Conservation (phyloP, 1,139 yeast species). For the Taphrina betulina region DNA sequence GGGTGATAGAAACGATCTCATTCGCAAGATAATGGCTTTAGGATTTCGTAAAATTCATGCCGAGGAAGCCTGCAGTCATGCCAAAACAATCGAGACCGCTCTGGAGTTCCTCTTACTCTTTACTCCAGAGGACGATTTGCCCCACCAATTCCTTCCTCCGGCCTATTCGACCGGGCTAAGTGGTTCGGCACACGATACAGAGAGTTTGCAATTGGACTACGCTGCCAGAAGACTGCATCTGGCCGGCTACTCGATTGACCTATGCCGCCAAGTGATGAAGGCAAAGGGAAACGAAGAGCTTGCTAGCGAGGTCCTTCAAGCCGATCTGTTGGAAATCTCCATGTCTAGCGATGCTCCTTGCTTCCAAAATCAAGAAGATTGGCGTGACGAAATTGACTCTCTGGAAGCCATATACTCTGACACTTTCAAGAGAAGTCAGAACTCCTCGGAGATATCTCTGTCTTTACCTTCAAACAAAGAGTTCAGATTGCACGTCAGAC, state of each 20-base stretch:
- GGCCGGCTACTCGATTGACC: conserved; percentile 70
- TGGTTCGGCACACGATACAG: conserved; percentile 41
- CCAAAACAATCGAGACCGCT: conserved; percentile 51
- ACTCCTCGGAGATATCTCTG: conserved; percentile 36
- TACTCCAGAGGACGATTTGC: conserved; percentile 73
- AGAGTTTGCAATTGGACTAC: conserved; percentile 49
- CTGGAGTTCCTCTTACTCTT: conserved; percentile 52
- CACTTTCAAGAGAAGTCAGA: conserved; percentile 24
- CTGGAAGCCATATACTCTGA: conserved; percentile 56
- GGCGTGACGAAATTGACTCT: conserved; percentile 80
- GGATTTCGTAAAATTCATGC: conserved; percentile 75
- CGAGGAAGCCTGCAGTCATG: conserved; percentile 66
- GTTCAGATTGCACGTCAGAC: conserved; percentile 47
- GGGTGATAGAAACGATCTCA: neutral
- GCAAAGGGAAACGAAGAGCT: conserved; percentile 33
- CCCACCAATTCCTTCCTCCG: conserved; percentile 52
- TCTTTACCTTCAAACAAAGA: conserved; percentile 23
- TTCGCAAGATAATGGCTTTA: conserved; percentile 46
- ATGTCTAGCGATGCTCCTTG: conserved; percentile 41
- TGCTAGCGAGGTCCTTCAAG: conserved; percentile 42
- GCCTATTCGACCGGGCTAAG: conserved; percentile 42
- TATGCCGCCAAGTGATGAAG: conserved; percentile 55
- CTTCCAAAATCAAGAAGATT: conserved; percentile 44
- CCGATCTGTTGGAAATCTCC: conserved; percentile 47
- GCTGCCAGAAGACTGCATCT: conserved; percentile 57